A percentile compares a stretch with the other conserved stretches of the same genome.
Conservation (phyloP, 2,329 filamentous ascomycete genomes). For the Chrysosporium keratinophilum region DNA sequence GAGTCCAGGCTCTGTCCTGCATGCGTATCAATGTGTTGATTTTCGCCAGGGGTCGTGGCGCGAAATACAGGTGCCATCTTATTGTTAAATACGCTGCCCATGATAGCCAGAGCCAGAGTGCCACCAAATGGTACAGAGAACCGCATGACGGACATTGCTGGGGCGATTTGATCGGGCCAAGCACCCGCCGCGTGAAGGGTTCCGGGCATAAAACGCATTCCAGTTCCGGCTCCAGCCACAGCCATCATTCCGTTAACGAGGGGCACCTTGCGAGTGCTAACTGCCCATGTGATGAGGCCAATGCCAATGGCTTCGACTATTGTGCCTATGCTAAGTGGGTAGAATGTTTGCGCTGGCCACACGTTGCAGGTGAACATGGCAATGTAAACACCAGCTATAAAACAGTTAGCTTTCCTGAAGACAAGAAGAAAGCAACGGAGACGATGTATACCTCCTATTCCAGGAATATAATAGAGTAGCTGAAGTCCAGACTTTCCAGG, state of each 20-base stretch:
- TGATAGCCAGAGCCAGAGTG: slow-evolving; percentile 54
- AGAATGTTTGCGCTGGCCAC: slow-evolving; percentile 53
- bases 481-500: slow-evolving; percentile 46
- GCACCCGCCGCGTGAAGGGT: slow-evolving; percentile 54
- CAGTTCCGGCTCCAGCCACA: slow-evolving; percentile 52
- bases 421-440: background rate
- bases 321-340: slow-evolving; percentile 47
- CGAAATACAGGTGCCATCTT: slow-evolving; percentile 28
- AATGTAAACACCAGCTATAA: slow-evolving; percentile 44
- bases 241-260: slow-evolving; percentile 58
- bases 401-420: slow-evolving; percentile 5
- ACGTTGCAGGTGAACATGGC: slow-evolving; percentile 52
- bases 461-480: slow-evolving; percentile 55
- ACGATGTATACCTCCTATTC: slow-evolving; percentile 43
- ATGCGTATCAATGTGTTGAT: slow-evolving; percentile 24
- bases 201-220: slow-evolving; percentile 55
- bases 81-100: slow-evolving; percentile 61
- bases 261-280: slow-evolving; percentile 40
- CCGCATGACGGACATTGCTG: slow-evolving; percentile 50
- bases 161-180: slow-evolving; percentile 48
- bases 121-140: slow-evolving; percentile 55
- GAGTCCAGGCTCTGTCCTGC: slow-evolving; percentile 28
- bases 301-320: slow-evolving; percentile 50
- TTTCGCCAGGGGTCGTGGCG: slow-evolving; percentile 24
- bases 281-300: slow-evolving; percentile 47